These are phyloP conservation scores for Pseudohyphozyma bogoriensis DNA, from an alignment of 768 basidiomycete genomes.

Conservation along the genomic window DNA sequence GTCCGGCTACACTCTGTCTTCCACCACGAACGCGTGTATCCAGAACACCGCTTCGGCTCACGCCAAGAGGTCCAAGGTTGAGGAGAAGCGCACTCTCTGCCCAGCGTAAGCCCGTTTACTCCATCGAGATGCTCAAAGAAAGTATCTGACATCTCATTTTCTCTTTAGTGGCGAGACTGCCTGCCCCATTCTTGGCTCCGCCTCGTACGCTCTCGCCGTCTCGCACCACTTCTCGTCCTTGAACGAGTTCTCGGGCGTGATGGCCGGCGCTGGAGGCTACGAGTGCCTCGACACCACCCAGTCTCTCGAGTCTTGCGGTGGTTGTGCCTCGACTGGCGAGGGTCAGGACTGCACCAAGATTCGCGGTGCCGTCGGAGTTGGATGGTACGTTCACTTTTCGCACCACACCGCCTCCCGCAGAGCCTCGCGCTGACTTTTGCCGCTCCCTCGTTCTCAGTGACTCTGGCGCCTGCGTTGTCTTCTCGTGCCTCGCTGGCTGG, in stretches of 20 bases:
- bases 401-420: neutral
- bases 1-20: constrained; percentile 11
- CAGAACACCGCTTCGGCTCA: constrained; percentile 7
- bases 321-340: constrained; percentile 54
- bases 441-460: constrained; percentile 33
- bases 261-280: constrained; percentile 19
- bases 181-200: constrained; percentile 23
- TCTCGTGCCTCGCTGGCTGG: constrained; percentile 31
- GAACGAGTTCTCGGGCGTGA: constrained; percentile 8
- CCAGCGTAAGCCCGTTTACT: neutral
- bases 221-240: constrained; percentile 14
- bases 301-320: constrained; percentile 66
- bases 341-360: constrained; percentile 67
- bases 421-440: neutral
- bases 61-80: constrained; percentile 10
- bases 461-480: constrained; percentile 40
- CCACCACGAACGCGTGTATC: constrained; percentile 12
- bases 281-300: constrained; percentile 48
- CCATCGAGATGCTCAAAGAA: no score
- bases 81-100: constrained; percentile 19
- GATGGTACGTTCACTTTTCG: constrained; percentile 53
- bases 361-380: constrained; percentile 41
- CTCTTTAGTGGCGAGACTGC: constrained; percentile 13
- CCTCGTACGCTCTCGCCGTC: constrained; percentile 15
- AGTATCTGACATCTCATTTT: neutral